Evolutionary conservation across 2,329 filamentous ascomycete genomes (phyloP), one percentile per base, ranked within the genome.

Genomic region (Fusarium floridanum): DNA sequence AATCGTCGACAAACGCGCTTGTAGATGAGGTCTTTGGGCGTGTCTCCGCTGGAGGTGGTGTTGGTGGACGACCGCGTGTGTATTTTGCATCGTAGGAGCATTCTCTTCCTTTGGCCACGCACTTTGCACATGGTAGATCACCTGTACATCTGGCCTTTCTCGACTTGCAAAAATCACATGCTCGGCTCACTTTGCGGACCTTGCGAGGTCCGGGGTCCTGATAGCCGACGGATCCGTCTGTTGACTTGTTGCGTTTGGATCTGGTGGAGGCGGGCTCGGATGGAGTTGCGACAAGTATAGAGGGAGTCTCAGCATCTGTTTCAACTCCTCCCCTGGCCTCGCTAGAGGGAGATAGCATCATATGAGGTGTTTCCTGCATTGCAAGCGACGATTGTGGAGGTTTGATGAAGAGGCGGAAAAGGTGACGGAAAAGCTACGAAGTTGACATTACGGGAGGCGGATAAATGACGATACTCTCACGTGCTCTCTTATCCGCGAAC

Each of bases 51-150:
- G 56, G 56, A 29, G 56, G 56, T 39, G 56, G 32, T 14, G 41
- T 50, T 12, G 29, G 43, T 10, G 32, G 43, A 7, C 60, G 60
- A 3, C 60, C 60, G 14, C 43, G 60, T 2, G 43, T 36, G 27
- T 27, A 53, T 16, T 27, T 62, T 20, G 56, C 43, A 34, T 62
- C 29, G 17, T 36, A 34, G 10, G 34, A 39, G 22, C 56, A 59
- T 41, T 56, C 24, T 27, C 34, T 36, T 16, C 45, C 29, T 48
- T 78, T 82, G 12, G 70, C 67, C 1, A 75, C 71, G 61, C 82
- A 83, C 59, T 80, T 82, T 11, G 73, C 73, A 60, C 82, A 83
- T 1, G 82, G 82, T 10, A 78, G 77, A 17, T 79, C 80, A 1
- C 80, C 79, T 14, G 61, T 76, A 60, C 80, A 81, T 63, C 75